phyloP scores from a whole-genome alignment of 2,329 filamentous ascomycete genomes.

The Penicillium fuscoglaucum region DNA sequence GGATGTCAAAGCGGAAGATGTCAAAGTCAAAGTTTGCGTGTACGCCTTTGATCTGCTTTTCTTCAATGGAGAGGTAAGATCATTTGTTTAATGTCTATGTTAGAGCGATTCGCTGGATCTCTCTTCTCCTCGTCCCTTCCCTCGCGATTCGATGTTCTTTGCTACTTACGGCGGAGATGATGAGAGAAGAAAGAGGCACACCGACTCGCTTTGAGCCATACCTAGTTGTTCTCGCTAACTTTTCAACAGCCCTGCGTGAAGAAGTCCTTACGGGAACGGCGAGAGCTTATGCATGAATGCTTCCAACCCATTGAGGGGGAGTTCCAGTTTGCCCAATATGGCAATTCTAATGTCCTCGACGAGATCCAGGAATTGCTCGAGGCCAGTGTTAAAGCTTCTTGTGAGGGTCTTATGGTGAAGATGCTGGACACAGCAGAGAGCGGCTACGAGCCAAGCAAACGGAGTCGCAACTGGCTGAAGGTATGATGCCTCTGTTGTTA shows the following conservation, averaged over 20 bases:
- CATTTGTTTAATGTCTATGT: background rate
- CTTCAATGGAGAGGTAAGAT: constrained; percentile 74
- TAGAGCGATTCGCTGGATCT: background rate
- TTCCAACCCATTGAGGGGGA: constrained; percentile 83
- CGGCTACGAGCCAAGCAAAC: constrained; percentile 92
- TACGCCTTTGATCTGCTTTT: constrained; percentile 96
- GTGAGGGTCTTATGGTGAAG: constrained; percentile 98
- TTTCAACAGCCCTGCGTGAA: constrained; percentile 67
- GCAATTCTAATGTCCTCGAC: constrained; percentile 84
- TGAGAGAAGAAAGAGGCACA: background rate
- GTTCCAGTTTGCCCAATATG: constrained; percentile 83
- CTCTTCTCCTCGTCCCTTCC: background rate
- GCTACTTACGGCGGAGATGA: background rate
- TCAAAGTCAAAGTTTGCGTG: constrained; percentile 95
- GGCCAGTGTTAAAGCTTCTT: constrained; percentile 91
- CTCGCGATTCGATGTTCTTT: background rate
- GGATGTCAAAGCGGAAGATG: constrained; percentile 91
- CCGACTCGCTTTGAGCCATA: background rate
- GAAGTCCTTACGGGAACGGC: constrained; percentile 79
- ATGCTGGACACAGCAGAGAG: constrained; percentile 94
- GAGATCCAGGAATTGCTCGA: constrained; percentile 92
- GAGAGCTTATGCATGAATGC: constrained; percentile 69
- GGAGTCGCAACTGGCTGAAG: constrained; percentile 98
- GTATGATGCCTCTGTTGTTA: constrained; percentile 45
- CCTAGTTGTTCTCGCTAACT: background rate